Percentiles rank a stretch among this genome's conserved stretches.
Evolutionary conservation across 768 basidiomycete species (phyloP).

Genomic region (Chlorophyllum brunneum): DNA sequence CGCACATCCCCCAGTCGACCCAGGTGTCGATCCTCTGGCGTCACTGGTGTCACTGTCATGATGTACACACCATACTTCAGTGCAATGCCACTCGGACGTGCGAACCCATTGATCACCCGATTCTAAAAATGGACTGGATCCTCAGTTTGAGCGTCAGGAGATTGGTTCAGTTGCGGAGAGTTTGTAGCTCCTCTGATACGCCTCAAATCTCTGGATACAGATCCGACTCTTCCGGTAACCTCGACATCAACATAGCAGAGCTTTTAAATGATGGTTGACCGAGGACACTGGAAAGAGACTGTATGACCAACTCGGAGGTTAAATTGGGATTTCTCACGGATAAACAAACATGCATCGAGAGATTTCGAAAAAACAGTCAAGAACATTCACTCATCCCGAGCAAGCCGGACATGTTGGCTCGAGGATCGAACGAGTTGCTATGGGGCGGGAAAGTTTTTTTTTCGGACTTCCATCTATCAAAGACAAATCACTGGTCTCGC

Average conservation of each 20-base stretch:
- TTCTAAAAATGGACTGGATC: neutral
- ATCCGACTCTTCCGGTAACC: slow-evolving; percentile 5
- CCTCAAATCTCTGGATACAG: slow-evolving; percentile 6
- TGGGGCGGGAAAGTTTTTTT: slow-evolving; percentile 13
- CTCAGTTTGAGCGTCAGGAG: slow-evolving; percentile 5
- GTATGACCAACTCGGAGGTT: neutral
- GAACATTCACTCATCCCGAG: neutral
- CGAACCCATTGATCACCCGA: neutral
- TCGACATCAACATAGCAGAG: neutral
- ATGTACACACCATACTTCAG: neutral
- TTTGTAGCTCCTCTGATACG: neutral
- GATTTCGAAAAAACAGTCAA: neutral
- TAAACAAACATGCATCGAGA: neutral
- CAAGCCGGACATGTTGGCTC: slow-evolving; percentile 5
- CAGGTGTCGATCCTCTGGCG: slow-evolving; percentile 8
- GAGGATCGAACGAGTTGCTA: slow-evolving; percentile 8
- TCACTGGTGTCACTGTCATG: slow-evolving; percentile 6
- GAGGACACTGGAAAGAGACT: neutral
- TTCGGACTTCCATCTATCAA: neutral
- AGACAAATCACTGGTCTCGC: neutral
- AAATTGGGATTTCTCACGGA: neutral
- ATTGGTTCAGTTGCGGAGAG: slow-evolving; percentile 11
- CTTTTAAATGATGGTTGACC: slow-evolving; percentile 3
- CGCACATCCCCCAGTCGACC: neutral
- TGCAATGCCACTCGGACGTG: slow-evolving; percentile 1